Evolutionary conservation across 345 rosid species (phyloP).

Genomic region (Durio zibethinus): DNA sequence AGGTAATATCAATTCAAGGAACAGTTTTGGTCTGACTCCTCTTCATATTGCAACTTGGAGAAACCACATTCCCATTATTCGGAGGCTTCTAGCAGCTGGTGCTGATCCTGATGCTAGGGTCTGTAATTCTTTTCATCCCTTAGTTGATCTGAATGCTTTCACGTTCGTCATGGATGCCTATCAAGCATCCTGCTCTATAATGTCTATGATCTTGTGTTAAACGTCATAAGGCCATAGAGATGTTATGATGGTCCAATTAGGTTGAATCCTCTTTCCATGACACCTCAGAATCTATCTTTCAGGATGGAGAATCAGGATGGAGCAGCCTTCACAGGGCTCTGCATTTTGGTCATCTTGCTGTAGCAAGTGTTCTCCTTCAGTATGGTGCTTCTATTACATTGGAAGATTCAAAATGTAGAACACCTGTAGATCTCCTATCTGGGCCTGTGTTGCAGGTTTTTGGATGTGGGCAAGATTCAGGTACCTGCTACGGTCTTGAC

Average conservation of each 20-base stretch:
- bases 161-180: neutral
- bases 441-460: conserved; percentile 78
- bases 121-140: conserved; percentile 29
- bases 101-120: conserved; percentile 99
- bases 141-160: conserved; percentile 7
- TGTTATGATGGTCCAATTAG: neutral
- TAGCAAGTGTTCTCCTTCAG: conserved; percentile 78
- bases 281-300: conserved; percentile 20
- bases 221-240: neutral
- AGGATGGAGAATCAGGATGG: conserved; percentile 99
- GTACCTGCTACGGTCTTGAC: conserved; percentile 33
- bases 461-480: conserved; percentile 47
- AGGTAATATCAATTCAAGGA: conserved; percentile 70
- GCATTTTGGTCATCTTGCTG: conserved; percentile 98
- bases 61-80: conserved; percentile 83
- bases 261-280: neutral
- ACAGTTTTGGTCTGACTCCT: conserved; percentile 73
- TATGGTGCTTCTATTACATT: conserved; percentile 64
- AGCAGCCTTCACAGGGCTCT: conserved; percentile 95
- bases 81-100: conserved; percentile 85
- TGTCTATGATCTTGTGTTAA: neutral
- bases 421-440: conserved; percentile 84
- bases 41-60: conserved; percentile 94
- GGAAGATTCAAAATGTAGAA: conserved; percentile 74
- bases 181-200: neutral